phyloP scores from a whole-genome alignment of 1,139 yeast genomes.

The Insectozyma bohioensis region DNA sequence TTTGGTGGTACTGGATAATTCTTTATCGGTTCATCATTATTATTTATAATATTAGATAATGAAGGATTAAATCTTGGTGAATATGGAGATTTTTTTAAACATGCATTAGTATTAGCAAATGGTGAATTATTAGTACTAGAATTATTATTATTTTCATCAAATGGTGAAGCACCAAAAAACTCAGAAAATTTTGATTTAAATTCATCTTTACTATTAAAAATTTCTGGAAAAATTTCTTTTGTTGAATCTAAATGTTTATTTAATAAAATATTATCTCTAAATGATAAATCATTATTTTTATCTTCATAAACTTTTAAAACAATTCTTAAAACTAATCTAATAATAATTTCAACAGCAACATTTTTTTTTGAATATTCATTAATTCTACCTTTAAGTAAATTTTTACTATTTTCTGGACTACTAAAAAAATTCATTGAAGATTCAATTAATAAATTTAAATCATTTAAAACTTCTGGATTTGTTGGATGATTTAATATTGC shows the following conservation, averaged over 20 bases:
- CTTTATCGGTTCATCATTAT: too few relatives aligned
- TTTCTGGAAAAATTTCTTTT: conserved; percentile 25
- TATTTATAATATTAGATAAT: conserved; percentile 25
- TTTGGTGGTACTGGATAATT: too few relatives aligned
- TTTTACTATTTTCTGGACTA: conserved; percentile 1
- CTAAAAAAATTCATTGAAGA: conserved; percentile 25
- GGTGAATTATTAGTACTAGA: background rate
- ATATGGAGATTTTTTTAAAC: conserved; percentile 8
- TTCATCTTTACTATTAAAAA: conserved; percentile 16
- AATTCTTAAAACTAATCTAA: conserved; percentile 23
- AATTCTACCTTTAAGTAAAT: background rate
- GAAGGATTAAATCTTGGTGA: conserved; percentile 27
- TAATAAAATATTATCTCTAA: conserved; percentile 16
- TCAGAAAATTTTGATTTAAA: conserved; percentile 13
- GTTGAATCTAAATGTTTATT: conserved; percentile 24
- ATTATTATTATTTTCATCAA: conserved; percentile 6
- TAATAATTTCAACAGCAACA: conserved; percentile 19
- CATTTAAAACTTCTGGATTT: conserved; percentile 26
- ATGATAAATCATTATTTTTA: conserved; percentile 9
- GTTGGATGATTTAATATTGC: conserved; percentile 33
- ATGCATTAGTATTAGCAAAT: too few relatives aligned
- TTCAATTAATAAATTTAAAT: conserved; percentile 31
- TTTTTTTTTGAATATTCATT: conserved; percentile 13
- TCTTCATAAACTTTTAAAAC: conserved; percentile 19
- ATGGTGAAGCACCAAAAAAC: conserved; percentile 18